Evolutionary conservation across 257 asterid species (phyloP), one percentile per base, ranked within the genome.

Genomic region (Voacanga thouarsii): DNA sequence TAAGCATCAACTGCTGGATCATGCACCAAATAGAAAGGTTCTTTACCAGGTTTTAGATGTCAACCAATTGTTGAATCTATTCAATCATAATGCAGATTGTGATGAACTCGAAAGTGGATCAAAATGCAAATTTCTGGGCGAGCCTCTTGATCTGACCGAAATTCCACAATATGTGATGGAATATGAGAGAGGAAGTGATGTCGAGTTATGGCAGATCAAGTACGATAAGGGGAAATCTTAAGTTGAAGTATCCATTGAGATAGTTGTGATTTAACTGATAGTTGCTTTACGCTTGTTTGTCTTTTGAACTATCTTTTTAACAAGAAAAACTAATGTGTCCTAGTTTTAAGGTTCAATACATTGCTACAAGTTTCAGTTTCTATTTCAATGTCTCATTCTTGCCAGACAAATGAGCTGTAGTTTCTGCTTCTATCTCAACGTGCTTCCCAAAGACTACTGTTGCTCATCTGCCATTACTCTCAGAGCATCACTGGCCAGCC

Each of bases 191-290:
- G 98, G 97, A 77, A 83, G 76, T 18, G 96, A 90, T 30, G 95
- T 93, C 10, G 99, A 93, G 89, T 70, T 95, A 69, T 95, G 98
- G 98, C 83, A 86, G 85, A 93, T 95, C 55, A 86, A 84, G 85
- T 86, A 88, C 70, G 77, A 23, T 50, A 77, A 66, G 53, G 70
- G 47, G n/a, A 33, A 53, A 33, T 7, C 47, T 23, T 65, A 33
- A 28, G 26, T 12, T 72, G 71, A 10, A 44, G 5, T 18, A 28
- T 18, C 61, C 4, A 5, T 6, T 53, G 24, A 55, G 61, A 12
- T 18, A 16, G 8, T 19, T 55, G 14, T 18, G 5, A 30, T 6
- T 26, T 30, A 5, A 15, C 37, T 28, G 39, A 26, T 18, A 14
- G 4, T 28, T 28, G 0, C 67, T 59, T 15, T 15, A 37, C 1